Conservation (phyloP, 2,329 filamentous ascomycete genomes). For the Emergomyces africanus region DNA sequence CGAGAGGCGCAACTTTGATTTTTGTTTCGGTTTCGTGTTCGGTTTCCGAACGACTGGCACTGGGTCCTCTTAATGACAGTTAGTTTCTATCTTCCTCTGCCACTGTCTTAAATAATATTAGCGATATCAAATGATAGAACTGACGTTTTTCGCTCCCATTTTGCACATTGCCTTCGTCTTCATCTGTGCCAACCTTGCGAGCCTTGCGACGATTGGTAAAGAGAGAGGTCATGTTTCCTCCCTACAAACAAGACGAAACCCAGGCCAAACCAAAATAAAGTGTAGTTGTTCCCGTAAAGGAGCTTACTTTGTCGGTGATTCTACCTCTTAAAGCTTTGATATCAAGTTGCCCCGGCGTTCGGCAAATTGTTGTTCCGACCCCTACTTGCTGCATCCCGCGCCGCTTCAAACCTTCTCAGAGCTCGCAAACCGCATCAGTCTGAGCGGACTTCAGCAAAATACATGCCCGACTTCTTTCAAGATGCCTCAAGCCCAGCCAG, state of each 20-base stretch:
- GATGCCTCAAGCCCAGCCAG: slow-evolving; percentile 98
- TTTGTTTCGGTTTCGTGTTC: slow-evolving; percentile 48
- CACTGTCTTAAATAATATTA: slow-evolving; percentile 14
- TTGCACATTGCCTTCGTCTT: slow-evolving; percentile 46
- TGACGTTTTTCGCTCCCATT: slow-evolving; percentile 29
- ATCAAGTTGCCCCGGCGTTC: neutral
- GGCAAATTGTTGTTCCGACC: slow-evolving; percentile 28
- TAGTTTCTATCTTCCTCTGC: slow-evolving; percentile 16
- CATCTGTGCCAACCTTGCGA: slow-evolving; percentile 62
- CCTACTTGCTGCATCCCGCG: neutral
- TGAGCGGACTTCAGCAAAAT: neutral
- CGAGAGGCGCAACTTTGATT: slow-evolving; percentile 61
- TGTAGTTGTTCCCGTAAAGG: neutral
- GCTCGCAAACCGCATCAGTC: neutral
- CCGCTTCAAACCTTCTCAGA: neutral
- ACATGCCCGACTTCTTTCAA: slow-evolving; percentile 27
- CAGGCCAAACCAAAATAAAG: neutral
- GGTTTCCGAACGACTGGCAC: slow-evolving; percentile 43
- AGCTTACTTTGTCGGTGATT: neutral
- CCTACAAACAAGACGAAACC: neutral
- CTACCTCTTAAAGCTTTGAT: neutral
- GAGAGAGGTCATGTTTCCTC: slow-evolving; percentile 42
- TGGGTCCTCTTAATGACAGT: slow-evolving; percentile 24
- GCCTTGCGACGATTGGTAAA: slow-evolving; percentile 52
- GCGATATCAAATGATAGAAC: slow-evolving; percentile 14